These are phyloP conservation scores for Yamadazyma buinensis DNA, from an alignment of 1,139 yeast species.

Conservation along the genomic window DNA sequence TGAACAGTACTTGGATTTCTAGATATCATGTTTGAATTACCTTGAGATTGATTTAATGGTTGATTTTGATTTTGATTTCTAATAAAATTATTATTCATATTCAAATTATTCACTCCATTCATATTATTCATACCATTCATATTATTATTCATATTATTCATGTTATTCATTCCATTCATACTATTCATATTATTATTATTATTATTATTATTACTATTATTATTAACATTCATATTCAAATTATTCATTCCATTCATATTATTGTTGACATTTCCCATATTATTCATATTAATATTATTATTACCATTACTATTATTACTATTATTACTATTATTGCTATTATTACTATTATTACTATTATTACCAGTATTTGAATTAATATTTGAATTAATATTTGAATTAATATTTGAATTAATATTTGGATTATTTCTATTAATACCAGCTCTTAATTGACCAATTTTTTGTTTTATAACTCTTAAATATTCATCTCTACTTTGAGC, in stretches of 20 bases:
- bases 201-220: slow-evolving; percentile 2
- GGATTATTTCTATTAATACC: slow-evolving; percentile 10
- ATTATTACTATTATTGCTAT: background rate
- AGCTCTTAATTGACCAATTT: slow-evolving; percentile 35
- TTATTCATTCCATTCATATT: slow-evolving; percentile 5
- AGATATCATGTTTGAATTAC: no score
- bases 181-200: slow-evolving; percentile 1
- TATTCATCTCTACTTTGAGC: slow-evolving; percentile 40
- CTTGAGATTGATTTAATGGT: slow-evolving; percentile 33
- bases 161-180: no score
- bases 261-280: slow-evolving; percentile 2
- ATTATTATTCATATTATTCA: slow-evolving; percentile 1
- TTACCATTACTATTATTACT: slow-evolving; percentile 1
- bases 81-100: slow-evolving; percentile 21
- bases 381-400: background rate
- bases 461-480: slow-evolving; percentile 34
- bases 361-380: slow-evolving; percentile 1
- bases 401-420: slow-evolving; percentile 4
- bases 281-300: background rate
- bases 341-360: slow-evolving; percentile 2
- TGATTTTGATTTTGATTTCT: slow-evolving; percentile 37
- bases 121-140: background rate
- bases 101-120: background rate
- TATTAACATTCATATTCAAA: slow-evolving; percentile 1
- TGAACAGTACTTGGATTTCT: no score